Evolutionary conservation across 768 basidiomycete genomes (phyloP), one percentile per base, ranked within the genome.

Genomic region (Lepiota venenata): DNA sequence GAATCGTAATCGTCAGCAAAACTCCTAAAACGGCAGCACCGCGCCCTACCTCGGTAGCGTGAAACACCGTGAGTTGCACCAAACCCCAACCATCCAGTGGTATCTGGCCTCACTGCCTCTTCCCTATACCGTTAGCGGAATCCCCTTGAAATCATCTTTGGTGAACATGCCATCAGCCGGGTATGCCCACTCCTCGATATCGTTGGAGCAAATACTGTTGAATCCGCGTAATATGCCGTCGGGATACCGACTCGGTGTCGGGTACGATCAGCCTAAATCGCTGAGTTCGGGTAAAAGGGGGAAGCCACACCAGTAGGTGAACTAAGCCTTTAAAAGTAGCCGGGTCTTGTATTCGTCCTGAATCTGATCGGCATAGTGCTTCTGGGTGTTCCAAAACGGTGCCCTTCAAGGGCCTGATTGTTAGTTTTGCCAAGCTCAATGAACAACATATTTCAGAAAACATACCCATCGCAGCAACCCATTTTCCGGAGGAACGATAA

Each of bases 41-140:
- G 21, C 69, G 47, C 43, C n/a, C n/a, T n/a, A 80, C 80, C 64
- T 81, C 79, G 0, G 76, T 72, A 47, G 79, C 73, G 56, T 80
- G 77, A 52, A 75, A 83, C 70, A 81, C 75, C 0, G 78, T 74
- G 3, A 82, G 63, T 10, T n/a, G 74, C 76, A 4, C 81, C 81
- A 9, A 75, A 64, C 7, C 81, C 81, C 61, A 79, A 82, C 48
- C 72, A 72, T 0, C 81, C 81, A 36, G 80, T 79, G 1, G 70
- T 72, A 50, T 72, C 71, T 0, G 50, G 55, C 16, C 60, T 59
- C 1, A 57, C n/a, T n/a, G n/a, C n/a, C n/a, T n/a, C n/a, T n/a
- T n/a, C n/a, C n/a, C n/a, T n/a, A n/a, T n/a, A n/a, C n/a, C n/a
- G n/a, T n/a, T n/a, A n/a, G n/a, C n/a, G n/a, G n/a, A n/a, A n/a